These are phyloP conservation scores for Aspergillus steynii DNA, from an alignment of 495 filamentous ascomycete genomes.

Conservation along the genomic window DNA sequence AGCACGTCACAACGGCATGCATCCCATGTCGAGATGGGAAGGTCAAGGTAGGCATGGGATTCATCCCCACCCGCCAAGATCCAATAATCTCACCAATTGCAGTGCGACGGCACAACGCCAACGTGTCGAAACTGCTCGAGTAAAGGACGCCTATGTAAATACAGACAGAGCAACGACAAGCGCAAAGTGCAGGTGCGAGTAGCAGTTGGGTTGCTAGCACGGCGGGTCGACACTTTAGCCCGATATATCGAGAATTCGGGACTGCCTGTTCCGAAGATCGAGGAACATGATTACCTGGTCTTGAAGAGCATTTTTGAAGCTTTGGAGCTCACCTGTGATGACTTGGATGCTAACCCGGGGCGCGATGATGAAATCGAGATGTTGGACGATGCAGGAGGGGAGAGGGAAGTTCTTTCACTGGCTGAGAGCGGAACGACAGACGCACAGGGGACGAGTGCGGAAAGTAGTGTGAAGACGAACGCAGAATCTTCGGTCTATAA, in stretches of 20 bases:
- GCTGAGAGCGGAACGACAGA: too few species aligned
- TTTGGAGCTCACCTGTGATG: neutral
- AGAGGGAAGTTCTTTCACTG: too few species aligned
- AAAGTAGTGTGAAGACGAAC: too few species aligned
- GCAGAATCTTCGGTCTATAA: too few species aligned
- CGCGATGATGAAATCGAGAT: neutral
- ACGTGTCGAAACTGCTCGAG: conserved; percentile 23
- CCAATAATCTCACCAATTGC: neutral
- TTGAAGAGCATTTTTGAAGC: neutral
- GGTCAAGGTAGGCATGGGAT: conserved; percentile 23
- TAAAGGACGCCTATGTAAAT: conserved; percentile 23
- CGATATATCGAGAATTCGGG: neutral
- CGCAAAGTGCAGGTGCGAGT: conserved; percentile 23
- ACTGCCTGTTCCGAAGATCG: neutral
- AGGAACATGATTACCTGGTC: neutral
- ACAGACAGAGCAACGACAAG: conserved; percentile 24
- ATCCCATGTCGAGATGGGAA: conserved; percentile 30
- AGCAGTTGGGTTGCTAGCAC: conserved; percentile 19
- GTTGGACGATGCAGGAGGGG: neutral
- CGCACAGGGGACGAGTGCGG: too few species aligned
- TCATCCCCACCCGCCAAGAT: neutral
- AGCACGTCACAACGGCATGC: conserved; percentile 31
- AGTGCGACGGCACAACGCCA: conserved; percentile 28
- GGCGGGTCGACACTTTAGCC: neutral
- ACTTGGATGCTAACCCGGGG: neutral